Evolutionary conservation across 164 flowering plant genomes (phyloP), one percentile per base, ranked within the genome.

Genomic region (Umbellularia californica): DNA sequence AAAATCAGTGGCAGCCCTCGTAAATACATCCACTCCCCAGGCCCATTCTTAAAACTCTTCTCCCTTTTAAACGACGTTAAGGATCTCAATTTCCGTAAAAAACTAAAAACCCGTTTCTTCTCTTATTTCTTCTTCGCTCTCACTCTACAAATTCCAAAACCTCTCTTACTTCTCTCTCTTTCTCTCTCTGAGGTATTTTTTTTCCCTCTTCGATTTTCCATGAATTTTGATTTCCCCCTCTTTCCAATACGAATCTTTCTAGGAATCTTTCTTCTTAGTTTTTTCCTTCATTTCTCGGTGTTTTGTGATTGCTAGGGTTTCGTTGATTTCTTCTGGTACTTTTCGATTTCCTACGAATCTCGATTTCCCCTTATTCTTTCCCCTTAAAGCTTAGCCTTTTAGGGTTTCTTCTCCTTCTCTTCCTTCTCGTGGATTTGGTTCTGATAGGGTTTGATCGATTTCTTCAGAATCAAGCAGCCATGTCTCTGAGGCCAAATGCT

Each of bases 401-500:
- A 55, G 60, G 60, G 60, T 55, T 55, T 55, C 20, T 28, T 20
- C 17, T 20, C 20, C 47, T 68, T 68, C 28, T n/a, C n/a, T 19
- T 27, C 23, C 47, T 28, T 35, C 7, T 35, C 28, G 6, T 9
- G 23, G 3, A 20, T 19, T 27, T 30, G 20, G 20, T 20, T 22
- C 25, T 47, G 50, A 19, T 17, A 55, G 60, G 60, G 60, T 55
- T 55, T 20, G 20, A 5, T 55, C 60, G 60, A 55, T 55, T 55
- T 55, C 47, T 55, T n/a, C 20, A 55, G n/a, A 55, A 55, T 41
- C 47, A 41, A 7, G 58, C 58, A 85, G 77, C 74, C 72, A 87
- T 89, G 94, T 92, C 97, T 77, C 83, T 92, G 75, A 88, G 92
- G 70, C 94, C 93, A 19, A 85, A 72, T 81, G 84, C 88, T 50